phyloP scores from a whole-genome alignment of 495 filamentous ascomycete species.

The Neurospora sp. region DNA sequence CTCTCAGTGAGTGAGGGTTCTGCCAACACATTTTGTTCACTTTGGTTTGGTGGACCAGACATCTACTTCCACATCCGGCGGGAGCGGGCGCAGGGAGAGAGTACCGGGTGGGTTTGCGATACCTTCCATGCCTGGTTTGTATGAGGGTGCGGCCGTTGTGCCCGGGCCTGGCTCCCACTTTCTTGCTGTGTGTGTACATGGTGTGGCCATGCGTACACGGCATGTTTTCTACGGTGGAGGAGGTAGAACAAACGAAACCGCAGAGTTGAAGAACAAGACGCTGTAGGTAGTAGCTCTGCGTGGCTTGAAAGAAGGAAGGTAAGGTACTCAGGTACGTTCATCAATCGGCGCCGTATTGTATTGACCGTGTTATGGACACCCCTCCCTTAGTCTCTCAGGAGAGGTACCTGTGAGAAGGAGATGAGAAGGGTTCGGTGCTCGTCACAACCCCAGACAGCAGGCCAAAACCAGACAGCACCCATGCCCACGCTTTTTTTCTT shows the following conservation, averaged over 20 bases:
- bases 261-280: neutral
- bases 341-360: neutral
- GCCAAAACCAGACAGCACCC: neutral
- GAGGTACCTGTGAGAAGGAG: neutral
- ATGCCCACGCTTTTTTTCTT: neutral
- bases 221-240: slow-evolving; percentile 3
- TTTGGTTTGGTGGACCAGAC: slow-evolving; percentile 14
- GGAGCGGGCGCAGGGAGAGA: slow-evolving; percentile 3
- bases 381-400: neutral
- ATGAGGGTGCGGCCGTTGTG: slow-evolving; percentile 3
- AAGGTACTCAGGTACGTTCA: neutral
- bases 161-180: neutral
- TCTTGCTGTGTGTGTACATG: neutral
- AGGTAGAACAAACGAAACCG: slow-evolving; percentile 8
- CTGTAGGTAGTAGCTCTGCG: neutral
- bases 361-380: neutral
- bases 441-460: neutral
- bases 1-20: neutral
- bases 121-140: slow-evolving; percentile 5
- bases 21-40: slow-evolving; percentile 14
- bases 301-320: neutral
- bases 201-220: slow-evolving; percentile 5
- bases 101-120: slow-evolving; percentile 9
- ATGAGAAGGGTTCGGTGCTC: neutral
- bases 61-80: slow-evolving; percentile 6